phyloP scores from a whole-genome alignment of 352 stramenopile species.

The Phytophthora idaei region DNA sequence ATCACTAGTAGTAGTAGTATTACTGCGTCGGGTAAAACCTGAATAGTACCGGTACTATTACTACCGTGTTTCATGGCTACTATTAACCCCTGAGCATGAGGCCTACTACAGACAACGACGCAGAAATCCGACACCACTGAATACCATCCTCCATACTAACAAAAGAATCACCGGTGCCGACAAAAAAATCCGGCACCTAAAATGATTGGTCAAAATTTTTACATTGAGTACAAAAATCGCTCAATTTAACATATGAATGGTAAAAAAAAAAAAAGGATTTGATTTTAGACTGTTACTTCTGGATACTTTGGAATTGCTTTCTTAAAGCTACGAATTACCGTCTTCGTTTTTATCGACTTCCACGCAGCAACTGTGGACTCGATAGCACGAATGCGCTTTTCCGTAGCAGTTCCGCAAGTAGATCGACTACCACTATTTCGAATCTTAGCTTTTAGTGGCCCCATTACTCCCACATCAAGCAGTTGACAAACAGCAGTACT shows the following conservation, averaged over 20 bases:
- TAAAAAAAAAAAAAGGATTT: conserved; percentile 1
- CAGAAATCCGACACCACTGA: neutral
- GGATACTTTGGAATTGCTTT: conserved; percentile 4
- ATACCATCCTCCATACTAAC: neutral
- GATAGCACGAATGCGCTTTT: conserved; percentile 4
- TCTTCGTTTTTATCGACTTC: neutral
- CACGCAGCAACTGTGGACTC: conserved; percentile 3
- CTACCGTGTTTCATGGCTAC: too few relatives aligned
- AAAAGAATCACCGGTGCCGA: neutral
- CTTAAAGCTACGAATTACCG: conserved; percentile 5
- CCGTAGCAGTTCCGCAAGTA: neutral
- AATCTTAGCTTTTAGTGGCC: conserved; percentile 4
- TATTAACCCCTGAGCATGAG: too few relatives aligned
- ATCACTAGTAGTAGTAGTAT: too few relatives aligned
- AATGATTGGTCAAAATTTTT: neutral
- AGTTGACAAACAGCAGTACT: neutral
- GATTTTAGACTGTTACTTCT: conserved; percentile 4
- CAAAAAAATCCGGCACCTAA: neutral
- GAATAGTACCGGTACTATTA: too few relatives aligned
- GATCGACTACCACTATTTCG: neutral
- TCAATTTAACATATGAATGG: neutral
- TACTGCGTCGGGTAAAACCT: too few relatives aligned
- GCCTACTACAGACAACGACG: too few relatives aligned
- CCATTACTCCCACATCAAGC: conserved; percentile 4
- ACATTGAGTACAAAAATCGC: neutral